Conservation (phyloP, 106 monocot genomes). For the Vanilla planifolia region DNA sequence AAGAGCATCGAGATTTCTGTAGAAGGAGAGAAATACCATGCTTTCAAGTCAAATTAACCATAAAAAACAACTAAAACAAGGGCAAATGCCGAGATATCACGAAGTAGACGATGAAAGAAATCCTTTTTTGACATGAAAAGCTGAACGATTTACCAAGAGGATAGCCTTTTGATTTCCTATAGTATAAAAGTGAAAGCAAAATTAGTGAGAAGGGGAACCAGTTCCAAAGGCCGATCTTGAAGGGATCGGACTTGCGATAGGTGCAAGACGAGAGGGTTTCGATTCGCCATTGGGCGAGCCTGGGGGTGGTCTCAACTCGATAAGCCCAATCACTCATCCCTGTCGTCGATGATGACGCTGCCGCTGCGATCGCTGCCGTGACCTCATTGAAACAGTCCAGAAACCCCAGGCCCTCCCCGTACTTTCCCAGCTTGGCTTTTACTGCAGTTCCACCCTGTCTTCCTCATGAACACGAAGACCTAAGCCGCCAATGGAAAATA, state of each 20-base stretch:
- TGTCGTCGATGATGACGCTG: slow-evolving; percentile 18
- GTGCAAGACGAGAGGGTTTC: slow-evolving; percentile 52
- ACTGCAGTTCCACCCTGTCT: slow-evolving; percentile 1
- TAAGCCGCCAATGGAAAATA: not conserved
- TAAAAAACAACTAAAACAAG: no score
- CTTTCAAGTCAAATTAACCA: no score
- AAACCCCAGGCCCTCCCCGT: slow-evolving; percentile 49
- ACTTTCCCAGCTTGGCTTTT: slow-evolving; percentile 65
- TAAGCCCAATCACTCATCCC: slow-evolving; percentile 65
- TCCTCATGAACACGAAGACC: not conserved
- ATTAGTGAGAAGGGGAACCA: slow-evolving; percentile 28
- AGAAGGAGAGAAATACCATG: no score
- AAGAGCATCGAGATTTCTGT: no score
- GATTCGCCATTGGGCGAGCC: slow-evolving; percentile 84
- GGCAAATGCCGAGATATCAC: no score
- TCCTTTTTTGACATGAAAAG: no score
- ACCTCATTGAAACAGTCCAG: slow-evolving; percentile 80
- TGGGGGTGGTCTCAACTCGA: slow-evolving; percentile 67
- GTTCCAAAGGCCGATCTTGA: slow-evolving; percentile 87
- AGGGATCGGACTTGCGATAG: slow-evolving; percentile 83
- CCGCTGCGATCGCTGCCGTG: slow-evolving; percentile 49
- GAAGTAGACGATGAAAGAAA: no score
- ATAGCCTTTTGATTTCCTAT: not conserved
- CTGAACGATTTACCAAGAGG: no score
- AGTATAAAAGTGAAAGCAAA: not conserved